Base-by-base conservation (phyloP, 2,329 filamentous ascomycete genomes). In the Microdochium paspali region DNA sequence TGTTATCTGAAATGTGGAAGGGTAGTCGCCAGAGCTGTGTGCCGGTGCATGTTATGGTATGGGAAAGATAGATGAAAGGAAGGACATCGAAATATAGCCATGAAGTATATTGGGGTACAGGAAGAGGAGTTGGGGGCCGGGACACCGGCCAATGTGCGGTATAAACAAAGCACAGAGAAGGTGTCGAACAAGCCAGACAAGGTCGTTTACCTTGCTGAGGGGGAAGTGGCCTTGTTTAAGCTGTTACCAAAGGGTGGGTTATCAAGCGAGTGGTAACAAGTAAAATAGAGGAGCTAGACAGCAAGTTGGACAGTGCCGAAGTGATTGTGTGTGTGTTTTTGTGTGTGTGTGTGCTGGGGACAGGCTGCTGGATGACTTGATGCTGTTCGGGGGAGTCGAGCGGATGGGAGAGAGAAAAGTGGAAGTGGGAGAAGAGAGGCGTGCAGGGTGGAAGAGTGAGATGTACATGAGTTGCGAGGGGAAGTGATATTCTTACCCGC, bases 251-350 rank as follows among this genome's bases (percentile, higher is more conserved):
- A 71, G 35, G 31, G 35, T 21, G 42, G 42, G 68, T 66, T 61
- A 70, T 71, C 69, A 74, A 79, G 73, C 70, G 72, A 77, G 70
- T 61, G 70, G 64, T 63, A 60, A 67, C 68, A 72, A 74, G 70
- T 72, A 74, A 73, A 70, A 77, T 76, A 71, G 73, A 72, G 70
- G 71, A 76, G 73, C 71, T 78, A 77, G 72, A 69, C 65, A 76
- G 73, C 76, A 78, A 79, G 70, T 73, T 73, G 70, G 64, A 64
- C 56, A 61, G 57, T 57, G 61, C 61, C 61, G 63, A 69, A 71
- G 69, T 69, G 68, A 68, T 59, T 65, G 66, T 62, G 13, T n/a
- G n/a, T n/a, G n/a, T n/a, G n/a, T n/a, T n/a, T n/a, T n/a, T n/a
- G n/a, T n/a, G n/a, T n/a, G n/a, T n/a, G n/a, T n/a, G n/a, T 21